Evolutionary conservation across 1,139 yeast species (phyloP).

Genomic region (Barnettozyma hawaiiensis): DNA sequence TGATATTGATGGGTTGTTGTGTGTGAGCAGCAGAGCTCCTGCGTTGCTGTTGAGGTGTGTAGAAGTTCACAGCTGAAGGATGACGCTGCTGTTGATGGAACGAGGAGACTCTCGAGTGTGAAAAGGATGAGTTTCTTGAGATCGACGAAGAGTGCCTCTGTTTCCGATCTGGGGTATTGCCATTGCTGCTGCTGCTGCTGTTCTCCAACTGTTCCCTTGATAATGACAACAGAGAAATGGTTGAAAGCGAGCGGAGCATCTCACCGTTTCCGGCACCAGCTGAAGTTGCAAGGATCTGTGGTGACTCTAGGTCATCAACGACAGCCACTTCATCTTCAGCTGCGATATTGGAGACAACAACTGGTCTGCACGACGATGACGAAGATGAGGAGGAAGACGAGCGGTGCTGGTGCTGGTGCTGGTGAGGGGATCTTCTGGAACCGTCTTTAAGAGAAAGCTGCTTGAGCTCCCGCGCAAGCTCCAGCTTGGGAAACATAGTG

Average conservation of each 20-base stretch:
- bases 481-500: conserved; percentile 8
- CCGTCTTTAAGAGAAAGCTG: conserved; percentile 7
- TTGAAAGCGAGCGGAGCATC: conserved; percentile 18
- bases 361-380: background rate
- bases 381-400: conserved; percentile 1
- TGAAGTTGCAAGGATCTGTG: conserved; percentile 21
- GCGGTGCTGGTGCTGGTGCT: too few species aligned
- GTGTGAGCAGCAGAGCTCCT: conserved; percentile 9
- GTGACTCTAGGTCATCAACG: conserved; percentile 21
- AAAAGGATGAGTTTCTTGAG: conserved; percentile 17
- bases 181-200: background rate
- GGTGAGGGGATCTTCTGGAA: background rate
- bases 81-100: conserved; percentile 23
- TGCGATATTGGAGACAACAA: background rate
- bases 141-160: conserved; percentile 7
- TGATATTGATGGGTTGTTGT: conserved; percentile 2
- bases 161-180: conserved; percentile 5
- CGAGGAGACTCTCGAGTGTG: conserved; percentile 15
- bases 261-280: conserved; percentile 11
- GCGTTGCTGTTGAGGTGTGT: conserved; percentile 7
- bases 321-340: conserved; percentile 14
- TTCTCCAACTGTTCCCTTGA: conserved; percentile 11
- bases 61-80: conserved; percentile 8
- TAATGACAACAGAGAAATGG: conserved; percentile 22
- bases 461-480: conserved; percentile 7